A percentile compares a stretch with the other conserved stretches of the same genome.
Conservation (phyloP, 345 rosid species). For the Arabidopsis arenosa region DNA sequence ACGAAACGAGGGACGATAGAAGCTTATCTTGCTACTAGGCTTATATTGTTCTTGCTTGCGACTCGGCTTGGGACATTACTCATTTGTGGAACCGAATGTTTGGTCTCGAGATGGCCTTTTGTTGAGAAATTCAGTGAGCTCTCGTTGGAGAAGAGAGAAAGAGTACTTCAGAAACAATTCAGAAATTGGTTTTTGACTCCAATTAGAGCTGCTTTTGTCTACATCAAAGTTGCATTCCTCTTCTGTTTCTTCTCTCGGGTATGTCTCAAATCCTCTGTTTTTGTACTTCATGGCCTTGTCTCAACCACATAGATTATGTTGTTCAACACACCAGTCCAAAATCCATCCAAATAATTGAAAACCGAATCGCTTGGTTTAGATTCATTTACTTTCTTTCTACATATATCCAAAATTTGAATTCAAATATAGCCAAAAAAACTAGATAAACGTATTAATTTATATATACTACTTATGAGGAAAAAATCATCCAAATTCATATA, state of each 20-base stretch:
- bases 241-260: conserved; percentile 67
- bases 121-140: conserved; percentile 55
- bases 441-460: too few relatives aligned
- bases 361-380: neutral
- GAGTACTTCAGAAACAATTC: conserved; percentile 58
- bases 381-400: neutral
- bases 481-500: neutral
- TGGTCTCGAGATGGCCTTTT: conserved; percentile 56
- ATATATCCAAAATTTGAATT: neutral
- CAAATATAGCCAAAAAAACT: neutral
- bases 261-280: conserved; percentile 16
- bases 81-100: conserved; percentile 66
- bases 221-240: conserved; percentile 53
- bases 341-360: neutral
- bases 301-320: neutral
- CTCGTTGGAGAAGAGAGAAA: conserved; percentile 64
- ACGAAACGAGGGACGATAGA: conserved; percentile 36
- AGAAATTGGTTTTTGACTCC: conserved; percentile 54
- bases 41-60: conserved; percentile 53
- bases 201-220: conserved; percentile 55
- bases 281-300: neutral
- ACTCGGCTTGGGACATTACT: conserved; percentile 75
- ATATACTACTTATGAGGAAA: neutral
- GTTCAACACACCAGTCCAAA: neutral
- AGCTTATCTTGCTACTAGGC: conserved; percentile 47